Base-by-base conservation (phyloP, 202 grass and related monocot species). In the Dendrocalamus latiflorus region DNA sequence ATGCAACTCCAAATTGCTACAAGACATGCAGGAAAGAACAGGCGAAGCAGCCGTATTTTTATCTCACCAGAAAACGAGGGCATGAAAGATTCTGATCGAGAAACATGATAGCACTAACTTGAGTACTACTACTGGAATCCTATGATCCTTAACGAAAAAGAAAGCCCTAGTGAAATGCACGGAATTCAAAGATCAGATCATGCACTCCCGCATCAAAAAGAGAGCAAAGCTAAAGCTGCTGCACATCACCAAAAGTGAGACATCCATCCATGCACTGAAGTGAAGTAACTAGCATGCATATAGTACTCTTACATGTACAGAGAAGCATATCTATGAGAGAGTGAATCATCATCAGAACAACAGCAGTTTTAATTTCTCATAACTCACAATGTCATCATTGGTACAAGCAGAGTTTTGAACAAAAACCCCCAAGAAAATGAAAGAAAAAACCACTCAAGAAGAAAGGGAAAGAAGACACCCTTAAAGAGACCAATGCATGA, bases 171-270 rank as follows among this genome's bases (percentile, higher is more conserved):
- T 28, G 33, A 65, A 67, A 77, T 71, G 88, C 88, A 79, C 84
- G 68, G 88, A 83, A 70, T 84, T 90, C 84, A 83, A 90, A 65
- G 84, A 90, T 69, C 84, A 75, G 84, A 80, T 84, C 75, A 90
- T 80, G 60, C 88, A 68, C 83, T 67, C 41, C 18, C 60, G 54
- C 84, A 70, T 84, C 62, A 53, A 84, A 83, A 83, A 75, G 69
- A 69, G 88, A 51, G 72, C 70, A 74, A 74, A 75, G 88, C 16
- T 84, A 90, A 90, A 87, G 88, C 88, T 90, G 88, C 80, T 9
- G 62, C 37, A 77, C 88, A 90, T 84, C 80, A 79, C 88, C 65
- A 84, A 85, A 90, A 86, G 88, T 51, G 78, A 67, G 78, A 78
- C 88, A 89, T 43, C 25, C 74, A 64, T 86, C 75, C 88, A 87